Conservation (phyloP, 176 grass and related monocot genomes). For the Zea mays region Zm-B73-REFERENCE-NAM-5.0 NC_050099.1:191687001-191687500, state of each 20-base stretch:
- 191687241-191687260: background rate
- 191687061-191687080: background rate
- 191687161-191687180: background rate
- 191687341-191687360: slow-evolving; percentile 14
- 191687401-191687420: background rate
- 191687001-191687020: background rate
- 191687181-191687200: background rate
- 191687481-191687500: background rate
- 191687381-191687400: too few relatives aligned
- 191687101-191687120: too few relatives aligned
- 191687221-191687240: slow-evolving; percentile 12
- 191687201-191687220: slow-evolving; percentile 8
- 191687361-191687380: slow-evolving; percentile 47
- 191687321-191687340: slow-evolving; percentile 38
- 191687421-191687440: background rate
- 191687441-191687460: slow-evolving; percentile 14
- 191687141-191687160: background rate
- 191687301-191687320: background rate
- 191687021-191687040: background rate
- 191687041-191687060: background rate
- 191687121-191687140: background rate
- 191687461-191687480: background rate
- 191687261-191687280: background rate
- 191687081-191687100: background rate
- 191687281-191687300: background rate